Percentiles rank a stretch among this genome's conserved stretches.
These are phyloP conservation scores for Lanmaoa rubissima DNA, from an alignment of 768 basidiomycete species.

Conservation along the genomic window DNA sequence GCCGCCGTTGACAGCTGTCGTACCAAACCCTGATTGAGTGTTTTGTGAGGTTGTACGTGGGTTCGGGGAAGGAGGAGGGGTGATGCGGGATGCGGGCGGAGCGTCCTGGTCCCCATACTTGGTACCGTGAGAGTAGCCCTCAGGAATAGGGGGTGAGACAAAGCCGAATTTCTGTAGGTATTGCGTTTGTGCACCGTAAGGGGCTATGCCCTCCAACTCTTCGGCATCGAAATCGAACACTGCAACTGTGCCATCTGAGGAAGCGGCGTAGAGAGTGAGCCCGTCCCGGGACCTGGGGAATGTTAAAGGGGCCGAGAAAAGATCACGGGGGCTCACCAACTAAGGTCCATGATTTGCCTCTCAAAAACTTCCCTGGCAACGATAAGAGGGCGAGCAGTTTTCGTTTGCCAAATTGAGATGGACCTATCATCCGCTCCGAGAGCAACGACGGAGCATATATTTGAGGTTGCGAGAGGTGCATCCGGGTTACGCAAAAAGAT, in stretches of 20 bases:
- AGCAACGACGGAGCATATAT: constrained; percentile 90
- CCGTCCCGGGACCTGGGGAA: constrained; percentile 85
- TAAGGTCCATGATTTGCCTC: constrained; percentile 91
- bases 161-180: constrained; percentile 85
- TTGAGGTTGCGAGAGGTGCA: constrained; percentile 67
- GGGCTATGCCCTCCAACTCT: constrained; percentile 80
- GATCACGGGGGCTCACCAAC: constrained; percentile 62
- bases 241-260: constrained; percentile 92
- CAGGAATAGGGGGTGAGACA: constrained; percentile 59
- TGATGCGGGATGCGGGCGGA: constrained; percentile 32
- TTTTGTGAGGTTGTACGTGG: constrained; percentile 30
- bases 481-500: constrained; percentile 81
- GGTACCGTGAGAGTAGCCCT: constrained; percentile 63
- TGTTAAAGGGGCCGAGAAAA: constrained; percentile 4
- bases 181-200: constrained; percentile 67
- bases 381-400: constrained; percentile 84
- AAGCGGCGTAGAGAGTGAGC: constrained; percentile 87
- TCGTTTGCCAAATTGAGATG: constrained; percentile 96
- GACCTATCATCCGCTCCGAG: constrained; percentile 92
- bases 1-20: constrained; percentile 38
- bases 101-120: constrained; percentile 20
- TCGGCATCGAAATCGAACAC: constrained; percentile 81
- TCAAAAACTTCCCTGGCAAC: constrained; percentile 95
- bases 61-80: constrained; percentile 52
- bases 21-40: constrained; percentile 42